phyloP scores from a whole-genome alignment of 345 rosid species.

The Alliaria petiolata region DNA sequence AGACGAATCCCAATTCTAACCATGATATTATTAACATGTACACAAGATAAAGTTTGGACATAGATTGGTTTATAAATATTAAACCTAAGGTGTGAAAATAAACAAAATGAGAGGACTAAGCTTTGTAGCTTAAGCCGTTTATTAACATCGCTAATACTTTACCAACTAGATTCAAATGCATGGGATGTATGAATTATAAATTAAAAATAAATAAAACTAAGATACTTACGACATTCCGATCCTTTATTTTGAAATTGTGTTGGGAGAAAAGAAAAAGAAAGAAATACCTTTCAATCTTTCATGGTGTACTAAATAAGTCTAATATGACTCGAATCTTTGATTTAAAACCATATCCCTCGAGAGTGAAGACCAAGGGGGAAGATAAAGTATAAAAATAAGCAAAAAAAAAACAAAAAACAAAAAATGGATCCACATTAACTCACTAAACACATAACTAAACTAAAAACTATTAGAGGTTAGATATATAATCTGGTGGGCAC shows the following conservation, averaged over 20 bases:
- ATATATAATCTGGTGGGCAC: conserved; percentile 29
- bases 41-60: too few species aligned
- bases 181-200: not conserved
- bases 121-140: too few species aligned
- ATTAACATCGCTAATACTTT: not conserved
- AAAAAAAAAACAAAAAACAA: too few species aligned
- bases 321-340: conserved; percentile 22
- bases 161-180: not conserved
- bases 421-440: conserved; percentile 22
- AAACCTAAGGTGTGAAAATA: not conserved
- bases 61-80: not conserved
- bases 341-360: conserved; percentile 24
- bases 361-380: conserved; percentile 9
- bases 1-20: too few species aligned
- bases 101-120: not conserved
- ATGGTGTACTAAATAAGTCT: conserved; percentile 12
- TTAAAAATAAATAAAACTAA: not conserved
- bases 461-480: not conserved
- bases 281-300: not conserved
- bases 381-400: not conserved
- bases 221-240: not conserved
- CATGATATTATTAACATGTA: too few species aligned
- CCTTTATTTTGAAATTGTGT: conserved; percentile 23
- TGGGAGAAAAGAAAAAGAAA: not conserved
- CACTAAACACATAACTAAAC: not conserved